Evolutionary conservation across 208 protist species (phyloP).

Genomic region (Leishmania gerbilli): DNA sequence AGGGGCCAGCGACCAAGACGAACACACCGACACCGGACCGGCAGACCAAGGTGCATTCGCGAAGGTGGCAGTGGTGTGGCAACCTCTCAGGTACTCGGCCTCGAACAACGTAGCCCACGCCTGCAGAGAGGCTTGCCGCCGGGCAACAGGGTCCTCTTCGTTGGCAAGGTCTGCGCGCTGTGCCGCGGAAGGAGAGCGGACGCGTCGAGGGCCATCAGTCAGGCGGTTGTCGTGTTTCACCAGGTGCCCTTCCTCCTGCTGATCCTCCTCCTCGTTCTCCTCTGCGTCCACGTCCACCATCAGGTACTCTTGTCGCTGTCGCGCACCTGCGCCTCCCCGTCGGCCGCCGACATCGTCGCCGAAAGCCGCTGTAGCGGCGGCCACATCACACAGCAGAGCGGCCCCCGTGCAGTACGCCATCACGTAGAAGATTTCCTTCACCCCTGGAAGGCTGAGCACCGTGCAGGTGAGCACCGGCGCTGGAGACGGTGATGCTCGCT

Average conservation of each 20-base stretch:
- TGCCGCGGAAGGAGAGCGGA: neutral
- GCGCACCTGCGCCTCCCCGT: neutral
- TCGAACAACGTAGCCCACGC: constrained; percentile 25
- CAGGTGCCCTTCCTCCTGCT: neutral
- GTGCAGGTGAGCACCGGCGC: constrained; percentile 26
- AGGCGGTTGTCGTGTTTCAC: neutral
- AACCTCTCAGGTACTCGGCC: constrained; percentile 6
- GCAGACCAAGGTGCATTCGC: neutral
- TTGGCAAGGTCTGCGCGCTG: constrained; percentile 12
- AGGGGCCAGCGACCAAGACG: constrained; percentile 18
- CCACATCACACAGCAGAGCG: constrained; percentile 48
- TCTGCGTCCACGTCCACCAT: constrained; percentile 27
- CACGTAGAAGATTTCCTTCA: constrained; percentile 69
- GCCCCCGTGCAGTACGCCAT: constrained; percentile 60
- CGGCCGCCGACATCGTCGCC: neutral
- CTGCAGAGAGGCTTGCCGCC: constrained; percentile 23
- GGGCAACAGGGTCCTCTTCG: constrained; percentile 16
- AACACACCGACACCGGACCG: neutral
- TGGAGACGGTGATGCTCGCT: neutral
- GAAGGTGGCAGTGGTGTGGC: neutral
- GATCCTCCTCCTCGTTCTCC: constrained; percentile 8
- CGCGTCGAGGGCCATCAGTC: neutral
- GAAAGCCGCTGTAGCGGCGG: neutral
- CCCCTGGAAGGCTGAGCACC: constrained; percentile 50
- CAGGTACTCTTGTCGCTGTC: neutral